Evolutionary conservation across 2,329 filamentous ascomycete species (phyloP).

Genomic region (Xylariaceae sp.): DNA sequence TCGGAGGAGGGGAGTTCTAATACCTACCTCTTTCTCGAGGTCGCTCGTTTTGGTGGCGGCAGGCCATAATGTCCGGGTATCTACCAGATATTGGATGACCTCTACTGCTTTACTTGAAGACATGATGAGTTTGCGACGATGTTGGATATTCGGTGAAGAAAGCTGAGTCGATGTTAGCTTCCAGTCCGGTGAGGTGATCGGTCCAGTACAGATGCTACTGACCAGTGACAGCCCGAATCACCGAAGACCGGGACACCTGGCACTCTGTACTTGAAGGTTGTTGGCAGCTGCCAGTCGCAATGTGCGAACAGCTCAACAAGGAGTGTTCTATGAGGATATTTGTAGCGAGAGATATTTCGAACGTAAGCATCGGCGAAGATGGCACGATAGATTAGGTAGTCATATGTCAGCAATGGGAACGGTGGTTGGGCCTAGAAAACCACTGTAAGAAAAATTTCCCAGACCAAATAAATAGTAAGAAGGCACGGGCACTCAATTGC

Average conservation of each 20-base stretch:
- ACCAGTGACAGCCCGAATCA: not conserved
- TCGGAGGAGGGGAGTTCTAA: not conserved
- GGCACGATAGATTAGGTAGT: no score
- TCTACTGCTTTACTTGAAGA: constrained; percentile 29
- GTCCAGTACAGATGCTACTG: not conserved
- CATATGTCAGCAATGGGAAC: no score
- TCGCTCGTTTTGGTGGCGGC: constrained; percentile 44
- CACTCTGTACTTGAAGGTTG: not conserved
- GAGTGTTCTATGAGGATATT: not conserved
- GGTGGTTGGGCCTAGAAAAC: no score
- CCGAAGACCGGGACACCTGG: not conserved
- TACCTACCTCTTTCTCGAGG: constrained; percentile 39
- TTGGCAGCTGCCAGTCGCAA: not conserved
- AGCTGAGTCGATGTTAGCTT: no score
- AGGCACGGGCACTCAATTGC: no score
- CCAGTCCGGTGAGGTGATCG: no score
- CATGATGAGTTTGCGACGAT: constrained; percentile 20
- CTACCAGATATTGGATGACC: constrained; percentile 57
- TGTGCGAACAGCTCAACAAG: not conserved
- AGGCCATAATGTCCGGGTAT: constrained; percentile 56
- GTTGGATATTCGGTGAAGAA: not conserved
- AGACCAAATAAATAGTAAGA: no score
- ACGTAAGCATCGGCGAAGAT: no score
- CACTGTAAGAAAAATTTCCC: no score
- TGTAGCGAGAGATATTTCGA: no score